Evolutionary conservation across 164 flowering plant species (phyloP).

Genomic region (Vitis rotundifolia): DNA sequence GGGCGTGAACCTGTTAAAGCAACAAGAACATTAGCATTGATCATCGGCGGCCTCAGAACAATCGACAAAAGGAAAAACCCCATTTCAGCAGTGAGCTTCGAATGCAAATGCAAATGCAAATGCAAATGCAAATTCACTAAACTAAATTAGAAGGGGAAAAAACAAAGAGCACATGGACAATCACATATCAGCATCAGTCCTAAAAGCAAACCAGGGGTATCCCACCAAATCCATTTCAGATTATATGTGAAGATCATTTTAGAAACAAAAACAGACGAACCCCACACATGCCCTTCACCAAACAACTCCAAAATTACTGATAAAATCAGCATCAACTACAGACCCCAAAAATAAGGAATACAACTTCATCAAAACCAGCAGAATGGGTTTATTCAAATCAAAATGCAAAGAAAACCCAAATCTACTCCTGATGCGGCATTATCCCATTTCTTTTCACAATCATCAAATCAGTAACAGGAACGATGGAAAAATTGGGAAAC

Average conservation of each 20-base stretch:
- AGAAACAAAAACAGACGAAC: background rate
- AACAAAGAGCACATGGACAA: background rate
- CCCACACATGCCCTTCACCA: background rate
- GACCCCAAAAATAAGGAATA: background rate
- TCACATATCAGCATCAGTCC: slow-evolving; percentile 2
- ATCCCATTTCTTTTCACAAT: background rate
- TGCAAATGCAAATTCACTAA: background rate
- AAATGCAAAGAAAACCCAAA: background rate
- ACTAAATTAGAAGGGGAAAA: background rate
- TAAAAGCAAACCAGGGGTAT: background rate
- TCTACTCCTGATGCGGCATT: too few relatives aligned
- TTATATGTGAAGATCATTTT: background rate
- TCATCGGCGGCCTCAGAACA: background rate
- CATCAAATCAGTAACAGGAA: too few relatives aligned
- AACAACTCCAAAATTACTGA: background rate
- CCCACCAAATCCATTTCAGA: slow-evolving; percentile 17
- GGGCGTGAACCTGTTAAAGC: slow-evolving; percentile 56
- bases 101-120: background rate
- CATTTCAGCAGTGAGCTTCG: background rate
- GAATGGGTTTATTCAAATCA: background rate
- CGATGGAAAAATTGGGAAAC: background rate
- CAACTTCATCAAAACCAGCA: slow-evolving; percentile 2
- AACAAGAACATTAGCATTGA: slow-evolving; percentile 12
- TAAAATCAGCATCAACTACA: background rate
- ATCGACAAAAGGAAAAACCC: background rate